phyloP scores from a whole-genome alignment of 2,329 filamentous ascomycete genomes.

The Nemania serpens region DNA sequence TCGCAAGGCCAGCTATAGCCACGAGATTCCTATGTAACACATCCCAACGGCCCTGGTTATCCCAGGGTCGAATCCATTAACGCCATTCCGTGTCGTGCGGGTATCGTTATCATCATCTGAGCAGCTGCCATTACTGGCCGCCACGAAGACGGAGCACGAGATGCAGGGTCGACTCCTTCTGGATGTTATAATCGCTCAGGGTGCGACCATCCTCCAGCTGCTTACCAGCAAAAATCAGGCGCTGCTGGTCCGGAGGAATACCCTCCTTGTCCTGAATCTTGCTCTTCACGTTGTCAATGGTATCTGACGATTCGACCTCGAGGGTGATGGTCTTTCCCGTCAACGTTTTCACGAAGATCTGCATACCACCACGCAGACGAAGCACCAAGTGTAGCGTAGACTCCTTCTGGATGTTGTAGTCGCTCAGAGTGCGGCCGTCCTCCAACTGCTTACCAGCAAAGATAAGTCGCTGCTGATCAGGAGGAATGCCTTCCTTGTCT shows the following conservation, averaged over 20 bases:
- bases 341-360: conserved; percentile 73
- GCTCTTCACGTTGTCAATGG: conserved; percentile 71
- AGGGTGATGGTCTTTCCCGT: conserved; percentile 73
- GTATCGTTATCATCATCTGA: conserved; percentile 31
- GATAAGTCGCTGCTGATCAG: conserved; percentile 91
- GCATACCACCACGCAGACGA: conserved; percentile 80
- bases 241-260: conserved; percentile 72
- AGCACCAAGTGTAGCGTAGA: conserved; percentile 81
- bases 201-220: conserved; percentile 77
- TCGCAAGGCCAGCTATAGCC: conserved; percentile 13
- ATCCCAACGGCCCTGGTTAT: conserved; percentile 20
- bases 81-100: conserved; percentile 38
- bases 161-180: conserved; percentile 76
- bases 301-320: conserved; percentile 70
- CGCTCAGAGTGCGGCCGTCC: conserved; percentile 85
- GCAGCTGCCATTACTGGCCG: conserved; percentile 52
- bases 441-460: conserved; percentile 94
- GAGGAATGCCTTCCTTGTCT: conserved; percentile 91
- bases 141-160: conserved; percentile 73
- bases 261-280: conserved; percentile 77
- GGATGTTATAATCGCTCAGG: conserved; percentile 87
- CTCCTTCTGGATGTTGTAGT: conserved; percentile 98
- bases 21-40: conserved; percentile 28
- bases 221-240: conserved; percentile 73
- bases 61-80: conserved; percentile 32